Evolutionary conservation across 495 filamentous ascomycete genomes (phyloP).

Genomic region (Penicillium cinerascens): DNA sequence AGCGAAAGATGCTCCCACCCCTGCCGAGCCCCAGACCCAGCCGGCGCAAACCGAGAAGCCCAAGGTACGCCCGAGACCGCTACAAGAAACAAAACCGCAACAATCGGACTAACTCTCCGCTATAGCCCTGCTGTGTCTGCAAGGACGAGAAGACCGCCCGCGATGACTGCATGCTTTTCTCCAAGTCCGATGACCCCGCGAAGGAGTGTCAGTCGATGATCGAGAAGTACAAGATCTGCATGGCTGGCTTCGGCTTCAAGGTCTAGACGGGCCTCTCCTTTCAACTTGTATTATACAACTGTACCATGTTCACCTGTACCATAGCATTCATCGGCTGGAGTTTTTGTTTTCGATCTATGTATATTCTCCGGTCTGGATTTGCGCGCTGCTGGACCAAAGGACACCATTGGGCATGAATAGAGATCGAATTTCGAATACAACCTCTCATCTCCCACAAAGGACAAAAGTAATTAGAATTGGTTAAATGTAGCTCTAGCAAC

Average conservation of each 20-base stretch:
- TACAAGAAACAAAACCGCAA: not conserved
- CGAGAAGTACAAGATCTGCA: constrained; percentile 83
- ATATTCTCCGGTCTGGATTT: constrained; percentile 5
- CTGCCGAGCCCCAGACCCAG: constrained; percentile 28
- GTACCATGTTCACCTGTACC: constrained; percentile 24
- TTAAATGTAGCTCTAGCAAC: not conserved
- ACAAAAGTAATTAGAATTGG: not conserved
- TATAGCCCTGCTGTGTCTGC: constrained; percentile 93
- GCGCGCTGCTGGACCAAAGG: not conserved
- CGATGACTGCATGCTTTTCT: constrained; percentile 99
- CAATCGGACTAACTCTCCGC: not conserved
- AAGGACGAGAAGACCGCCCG: constrained; percentile 87
- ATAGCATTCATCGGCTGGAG: constrained; percentile 26
- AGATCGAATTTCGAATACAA: constrained; percentile 3
- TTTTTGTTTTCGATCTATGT: constrained; percentile 7
- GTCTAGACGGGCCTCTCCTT: constrained; percentile 38
- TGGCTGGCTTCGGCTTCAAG: constrained; percentile 91
- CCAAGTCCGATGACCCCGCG: constrained; percentile 65
- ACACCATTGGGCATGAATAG: not conserved
- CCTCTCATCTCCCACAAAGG: constrained; percentile 17
- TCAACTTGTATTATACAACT: constrained; percentile 17
- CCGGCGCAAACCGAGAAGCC: constrained; percentile 44
- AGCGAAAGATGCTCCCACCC: constrained; percentile 23
- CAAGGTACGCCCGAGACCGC: constrained; percentile 43
- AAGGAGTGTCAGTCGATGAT: constrained; percentile 80